phyloP scores from a whole-genome alignment of 306 rosid species.

The Glycine tomentella region DNA sequence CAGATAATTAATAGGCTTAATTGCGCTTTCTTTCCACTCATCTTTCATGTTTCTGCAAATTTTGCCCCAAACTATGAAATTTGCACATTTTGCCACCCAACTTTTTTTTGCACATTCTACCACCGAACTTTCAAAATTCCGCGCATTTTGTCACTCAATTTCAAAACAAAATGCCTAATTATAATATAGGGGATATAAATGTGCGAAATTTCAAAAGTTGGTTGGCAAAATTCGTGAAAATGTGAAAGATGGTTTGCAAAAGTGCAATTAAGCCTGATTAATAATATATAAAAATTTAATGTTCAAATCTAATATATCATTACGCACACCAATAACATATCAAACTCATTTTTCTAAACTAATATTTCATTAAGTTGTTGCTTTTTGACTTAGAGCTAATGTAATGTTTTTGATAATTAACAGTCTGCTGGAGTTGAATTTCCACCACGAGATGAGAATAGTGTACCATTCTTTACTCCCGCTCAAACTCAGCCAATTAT shows the following conservation, averaged over 20 bases:
- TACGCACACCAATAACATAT: not conserved
- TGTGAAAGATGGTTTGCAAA: too few species aligned
- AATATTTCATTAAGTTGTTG: constrained; percentile 38
- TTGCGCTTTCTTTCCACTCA: too few species aligned
- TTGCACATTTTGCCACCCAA: too few species aligned
- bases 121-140: too few species aligned
- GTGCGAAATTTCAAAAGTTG: too few species aligned
- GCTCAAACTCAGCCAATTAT: constrained; percentile 83
- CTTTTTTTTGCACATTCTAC: too few species aligned
- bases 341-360: constrained; percentile 22
- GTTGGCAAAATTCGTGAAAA: too few species aligned
- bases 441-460: constrained; percentile 83
- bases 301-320: not conserved
- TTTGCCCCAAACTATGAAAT: too few species aligned
- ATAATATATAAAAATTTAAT: constrained; percentile 6
- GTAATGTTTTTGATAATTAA: constrained; percentile 37
- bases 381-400: constrained; percentile 2
- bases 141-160: too few species aligned
- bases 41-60: too few species aligned
- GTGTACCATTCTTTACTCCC: constrained; percentile 92
- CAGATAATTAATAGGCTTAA: not conserved
- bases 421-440: constrained; percentile 95
- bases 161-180: too few species aligned
- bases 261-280: not conserved
- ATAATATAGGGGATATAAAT: too few species aligned